phyloP scores from a whole-genome alignment of 148 eudicot species.

The Amaranthus hypochondriacus region DNA sequence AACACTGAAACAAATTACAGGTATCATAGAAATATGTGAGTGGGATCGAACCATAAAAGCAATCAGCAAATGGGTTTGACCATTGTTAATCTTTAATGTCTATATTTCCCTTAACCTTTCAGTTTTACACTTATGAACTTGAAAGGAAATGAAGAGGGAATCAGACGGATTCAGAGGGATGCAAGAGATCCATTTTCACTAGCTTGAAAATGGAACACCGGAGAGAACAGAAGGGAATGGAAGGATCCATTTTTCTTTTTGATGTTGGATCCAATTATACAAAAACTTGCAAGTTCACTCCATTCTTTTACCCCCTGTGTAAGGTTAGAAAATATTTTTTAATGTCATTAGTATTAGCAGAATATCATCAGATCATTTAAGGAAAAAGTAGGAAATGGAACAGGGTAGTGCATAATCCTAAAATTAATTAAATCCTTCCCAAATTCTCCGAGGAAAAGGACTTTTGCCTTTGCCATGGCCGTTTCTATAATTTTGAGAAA shows the following conservation, averaged over 20 bases:
- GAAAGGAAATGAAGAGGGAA: background rate
- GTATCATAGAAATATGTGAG: no score
- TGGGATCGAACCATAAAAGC: background rate
- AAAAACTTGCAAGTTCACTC: background rate
- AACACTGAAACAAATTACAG: no score
- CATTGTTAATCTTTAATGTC: background rate
- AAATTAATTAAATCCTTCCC: background rate
- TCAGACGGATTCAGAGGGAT: background rate
- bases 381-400: background rate
- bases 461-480: no score
- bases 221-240: background rate
- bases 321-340: no score
- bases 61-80: background rate
- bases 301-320: background rate
- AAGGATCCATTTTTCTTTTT: background rate
- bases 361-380: background rate
- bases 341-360: background rate
- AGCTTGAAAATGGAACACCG: background rate
- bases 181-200: background rate
- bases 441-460: no score
- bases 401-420: background rate
- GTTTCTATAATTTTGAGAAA: no score
- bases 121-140: background rate
- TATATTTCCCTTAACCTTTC: slow-evolving; percentile 3
- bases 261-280: background rate